Evolutionary conservation across 352 stramenopile genomes (phyloP), one percentile per base, ranked within the genome.

Genomic region (Globisporangium yorkense): DNA sequence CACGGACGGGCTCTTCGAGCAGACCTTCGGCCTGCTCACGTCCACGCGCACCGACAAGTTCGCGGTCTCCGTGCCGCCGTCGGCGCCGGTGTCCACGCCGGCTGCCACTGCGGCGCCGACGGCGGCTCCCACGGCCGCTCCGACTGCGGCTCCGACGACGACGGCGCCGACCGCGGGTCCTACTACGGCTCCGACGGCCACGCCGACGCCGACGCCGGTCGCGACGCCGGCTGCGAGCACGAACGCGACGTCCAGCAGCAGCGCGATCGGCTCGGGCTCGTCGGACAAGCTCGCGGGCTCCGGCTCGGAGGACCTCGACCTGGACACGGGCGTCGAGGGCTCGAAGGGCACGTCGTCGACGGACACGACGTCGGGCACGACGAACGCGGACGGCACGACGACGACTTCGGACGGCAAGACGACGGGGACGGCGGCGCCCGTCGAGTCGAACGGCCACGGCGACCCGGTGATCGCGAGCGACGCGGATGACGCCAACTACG

Each of bases 41-140:
- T 57, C 65, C 39, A 61, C 81, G 66, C 70, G 57, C 21, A 59
- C 70, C 60, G 48, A 71, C 55, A 92, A 92, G 68, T 89, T 87
- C 54, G 61, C 39, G 5, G 3, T 5, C 10, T 44, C 39, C 33
- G 65, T 40, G 71, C 65, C 10, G 56, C 62, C 43, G 46, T 62
- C 27, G 63, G 39, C 57, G 40, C 20, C 62, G 20, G n/a, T 51
- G 24, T 12, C 47, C 7, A 44, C 53, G 1, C 41, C 59, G 52
- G 64, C 46, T 27, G 54, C 46, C 7, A 62, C 64, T 1, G 13
- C 59, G 0, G 39, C 59, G 6, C 54, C 54, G 13, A 9, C 44
- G 0, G 24, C 54, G 9, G 45, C 61, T 8, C 55, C 66, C 15
- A 46, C 20, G 3, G n/a, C 60, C 16, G 27, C 60, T 46, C 35